Percentiles rank a stretch among this genome's conserved stretches.
These are phyloP conservation scores for Citrus sp. DNA, from an alignment of 345 rosid species.

Conservation along the genomic window DNA sequence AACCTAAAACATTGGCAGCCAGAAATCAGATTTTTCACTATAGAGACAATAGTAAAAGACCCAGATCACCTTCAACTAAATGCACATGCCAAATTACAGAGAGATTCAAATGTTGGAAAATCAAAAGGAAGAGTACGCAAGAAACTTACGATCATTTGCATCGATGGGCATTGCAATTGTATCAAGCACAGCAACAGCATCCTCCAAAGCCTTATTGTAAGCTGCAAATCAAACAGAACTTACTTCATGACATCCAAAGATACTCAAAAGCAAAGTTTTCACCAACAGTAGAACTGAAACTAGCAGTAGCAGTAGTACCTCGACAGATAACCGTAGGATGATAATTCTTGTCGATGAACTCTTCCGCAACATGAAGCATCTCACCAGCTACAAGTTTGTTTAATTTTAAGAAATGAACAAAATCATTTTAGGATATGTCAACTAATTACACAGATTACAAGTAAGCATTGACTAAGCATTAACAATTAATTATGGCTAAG, in stretches of 20 bases:
- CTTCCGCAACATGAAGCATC: constrained; percentile 97
- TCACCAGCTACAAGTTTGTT: constrained; percentile 70
- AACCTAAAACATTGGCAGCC: not conserved
- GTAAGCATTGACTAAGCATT: not conserved
- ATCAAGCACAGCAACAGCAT: constrained; percentile 87
- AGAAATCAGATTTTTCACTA: not conserved
- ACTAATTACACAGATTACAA: not conserved
- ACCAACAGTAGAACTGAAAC: not conserved
- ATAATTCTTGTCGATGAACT: constrained; percentile 79
- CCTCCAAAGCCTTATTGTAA: constrained; percentile 89
- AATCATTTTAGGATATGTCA: not conserved
- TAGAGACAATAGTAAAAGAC: not conserved
- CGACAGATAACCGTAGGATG: constrained; percentile 96
- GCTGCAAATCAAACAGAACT: constrained; percentile 44
- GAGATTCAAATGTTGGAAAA: not conserved
- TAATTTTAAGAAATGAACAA: not conserved
- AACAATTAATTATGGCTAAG: too few relatives aligned
- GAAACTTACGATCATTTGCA: constrained; percentile 71
- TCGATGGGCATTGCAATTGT: constrained; percentile 89
- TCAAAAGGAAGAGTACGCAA: not conserved
- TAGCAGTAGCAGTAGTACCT: constrained; percentile 39
- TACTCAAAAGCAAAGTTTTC: constrained; percentile 1
- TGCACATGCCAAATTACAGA: not conserved
- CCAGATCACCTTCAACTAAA: not conserved
- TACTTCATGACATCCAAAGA: not conserved